These are phyloP conservation scores for Ammopiptanthus mongolicus DNA, from an alignment of 306 rosid species.

Conservation along the genomic window DNA sequence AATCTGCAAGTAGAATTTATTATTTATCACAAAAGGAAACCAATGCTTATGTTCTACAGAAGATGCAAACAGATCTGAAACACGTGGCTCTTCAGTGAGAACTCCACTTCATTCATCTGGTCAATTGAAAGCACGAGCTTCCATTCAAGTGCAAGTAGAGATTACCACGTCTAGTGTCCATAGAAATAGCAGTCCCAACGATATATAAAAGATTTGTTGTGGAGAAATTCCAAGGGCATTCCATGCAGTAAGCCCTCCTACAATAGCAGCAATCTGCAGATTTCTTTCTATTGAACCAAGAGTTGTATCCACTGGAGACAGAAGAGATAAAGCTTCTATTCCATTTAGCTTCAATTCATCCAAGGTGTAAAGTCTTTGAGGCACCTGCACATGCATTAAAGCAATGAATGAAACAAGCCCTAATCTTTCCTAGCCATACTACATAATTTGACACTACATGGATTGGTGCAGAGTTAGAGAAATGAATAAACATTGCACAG, in stretches of 20 bases:
- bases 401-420: background rate
- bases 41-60: background rate
- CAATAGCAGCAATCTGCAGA: slow-evolving; percentile 58
- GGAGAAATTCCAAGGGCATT: slow-evolving; percentile 51
- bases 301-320: slow-evolving; percentile 77
- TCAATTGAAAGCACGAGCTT: background rate
- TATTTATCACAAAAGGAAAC: background rate
- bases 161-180: slow-evolving; percentile 76
- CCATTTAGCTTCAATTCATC: slow-evolving; percentile 92
- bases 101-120: background rate
- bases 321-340: slow-evolving; percentile 66
- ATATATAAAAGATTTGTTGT: slow-evolving; percentile 52
- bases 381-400: slow-evolving; percentile 46
- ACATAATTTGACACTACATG: background rate
- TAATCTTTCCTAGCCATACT: background rate
- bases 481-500: background rate
- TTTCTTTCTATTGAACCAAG: slow-evolving; percentile 83
- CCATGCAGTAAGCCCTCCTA: slow-evolving; percentile 66
- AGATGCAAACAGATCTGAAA: background rate
- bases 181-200: slow-evolving; percentile 63
- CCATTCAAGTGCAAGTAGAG: background rate
- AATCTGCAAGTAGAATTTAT: background rate
- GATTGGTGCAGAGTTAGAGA: too few species aligned
- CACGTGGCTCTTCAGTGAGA: background rate
- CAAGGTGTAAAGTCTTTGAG: slow-evolving; percentile 90